Base-by-base conservation (phyloP, 2,329 filamentous ascomycete species). In the Penicillium occitanis region DNA sequence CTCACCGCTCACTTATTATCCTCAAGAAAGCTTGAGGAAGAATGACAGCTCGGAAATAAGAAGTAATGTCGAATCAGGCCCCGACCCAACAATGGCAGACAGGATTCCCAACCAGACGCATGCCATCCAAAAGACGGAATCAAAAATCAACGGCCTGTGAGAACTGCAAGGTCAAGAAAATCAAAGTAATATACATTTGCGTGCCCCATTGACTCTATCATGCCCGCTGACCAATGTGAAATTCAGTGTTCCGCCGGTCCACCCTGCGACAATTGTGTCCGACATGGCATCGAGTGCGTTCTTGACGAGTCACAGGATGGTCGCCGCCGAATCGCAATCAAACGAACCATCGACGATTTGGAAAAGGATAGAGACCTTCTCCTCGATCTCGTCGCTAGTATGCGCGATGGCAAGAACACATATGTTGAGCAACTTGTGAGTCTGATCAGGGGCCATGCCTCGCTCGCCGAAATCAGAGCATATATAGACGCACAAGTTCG, bases 291-390 rank as follows among this genome's bases (percentile, higher is more conserved):
- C 48, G 71, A 71, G 68, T 73, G 71, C 57, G 70, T 69, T 28
- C 64, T 73, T 22, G 70, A 73, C 53, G 66, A 69, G 25, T 67
- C 65, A 33, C 67, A 67, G 60, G 71, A 73, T 50, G 69, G 60
- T 28, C 46, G 60, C 35, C 46, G 60, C 60, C 30, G 30, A 33
- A 40, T 62, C 28, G 60, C 60, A 13, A 19, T 51, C 13, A 62
- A 62, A 40, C 60, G 60, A 46, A 50, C 30, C 25, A 62, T 62
- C 19, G 58, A 61, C 28, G 40, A 48, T 30, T 46, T 74, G 3
- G 71, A 73, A 44, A 71, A 75, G 11, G 70, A 74, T 19, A 69
- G 73, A 25, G 67, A 72, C 5, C 61, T 75, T 2, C 62, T 76
- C 7, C 50, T 71, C n/a, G 69, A 67, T 1, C 68, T 76, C n/a